Percentiles rank a stretch among this genome's conserved stretches.
phyloP scores from a whole-genome alignment of 108 stramenopile genomes.

The Discostella stelligeroides region DNA sequence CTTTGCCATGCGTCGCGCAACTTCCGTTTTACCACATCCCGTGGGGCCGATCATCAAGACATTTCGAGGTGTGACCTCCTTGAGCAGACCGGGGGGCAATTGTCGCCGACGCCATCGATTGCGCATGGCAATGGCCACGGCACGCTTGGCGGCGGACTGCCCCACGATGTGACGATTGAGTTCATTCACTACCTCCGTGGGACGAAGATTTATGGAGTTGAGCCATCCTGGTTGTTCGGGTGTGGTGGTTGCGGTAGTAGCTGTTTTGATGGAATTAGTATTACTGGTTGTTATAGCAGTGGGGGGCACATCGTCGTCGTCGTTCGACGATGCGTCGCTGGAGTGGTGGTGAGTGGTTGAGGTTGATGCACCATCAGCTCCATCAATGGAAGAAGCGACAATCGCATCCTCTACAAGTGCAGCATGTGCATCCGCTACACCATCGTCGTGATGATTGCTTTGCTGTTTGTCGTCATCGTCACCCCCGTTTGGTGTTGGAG shows the following conservation, averaged over 20 bases:
- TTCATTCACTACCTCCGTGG: conserved; percentile 78
- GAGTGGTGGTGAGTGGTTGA: background rate
- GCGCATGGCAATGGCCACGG: conserved; percentile 98
- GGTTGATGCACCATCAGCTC: background rate
- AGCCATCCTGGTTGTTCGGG: conserved; percentile 19
- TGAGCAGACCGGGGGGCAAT: conserved; percentile 84
- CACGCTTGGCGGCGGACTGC: conserved; percentile 95
- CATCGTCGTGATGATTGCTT: background rate
- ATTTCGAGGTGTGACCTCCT: conserved; percentile 98
- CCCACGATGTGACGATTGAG: conserved; percentile 95
- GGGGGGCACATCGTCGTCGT: conserved; percentile 4
- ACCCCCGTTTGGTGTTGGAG: conserved; percentile 8
- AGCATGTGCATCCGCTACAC: conserved; percentile 5
- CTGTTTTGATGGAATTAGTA: conserved; percentile 3
- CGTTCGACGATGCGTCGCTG: conserved; percentile 7
- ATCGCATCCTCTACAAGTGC: conserved; percentile 5
- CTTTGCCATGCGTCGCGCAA: conserved; percentile 96
- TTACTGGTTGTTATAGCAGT: background rate
- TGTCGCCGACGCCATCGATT: conserved; percentile 98
- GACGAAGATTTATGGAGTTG: conserved; percentile 57
- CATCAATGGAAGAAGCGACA: background rate
- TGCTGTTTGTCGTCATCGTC: conserved; percentile 2
- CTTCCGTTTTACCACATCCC: conserved; percentile 99
- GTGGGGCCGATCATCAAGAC: conserved; percentile 99
- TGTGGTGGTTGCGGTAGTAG: conserved; percentile 1